Percentiles rank a stretch among this genome's conserved stretches.
These are phyloP conservation scores for Licmophora abbreviata DNA, from an alignment of 108 stramenopile species.

Conservation along the genomic window DNA sequence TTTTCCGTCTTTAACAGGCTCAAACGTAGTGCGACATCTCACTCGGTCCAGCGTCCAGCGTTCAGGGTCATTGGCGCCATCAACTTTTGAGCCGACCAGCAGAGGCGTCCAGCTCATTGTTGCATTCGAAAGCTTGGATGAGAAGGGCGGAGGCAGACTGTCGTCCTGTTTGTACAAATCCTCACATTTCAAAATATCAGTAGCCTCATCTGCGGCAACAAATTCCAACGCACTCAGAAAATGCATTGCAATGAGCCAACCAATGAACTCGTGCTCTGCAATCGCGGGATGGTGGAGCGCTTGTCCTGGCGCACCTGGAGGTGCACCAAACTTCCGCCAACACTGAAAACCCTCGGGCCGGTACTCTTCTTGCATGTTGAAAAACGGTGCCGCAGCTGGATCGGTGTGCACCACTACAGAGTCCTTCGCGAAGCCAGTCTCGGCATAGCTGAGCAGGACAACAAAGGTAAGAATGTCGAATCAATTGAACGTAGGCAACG, in stretches of 20 bases:
- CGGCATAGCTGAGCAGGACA: conserved; percentile 50
- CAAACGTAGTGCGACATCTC: conserved; percentile 52
- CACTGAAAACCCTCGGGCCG: conserved; percentile 58
- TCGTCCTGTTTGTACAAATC: too few relatives aligned
- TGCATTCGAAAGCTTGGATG: too few relatives aligned
- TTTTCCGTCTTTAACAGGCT: conserved; percentile 33
- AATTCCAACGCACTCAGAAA: conserved; percentile 62
- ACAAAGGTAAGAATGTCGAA: conserved; percentile 34
- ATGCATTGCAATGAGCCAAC: conserved; percentile 76
- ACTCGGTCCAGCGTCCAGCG: background rate
- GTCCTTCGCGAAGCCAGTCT: conserved; percentile 46
- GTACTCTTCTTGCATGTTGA: conserved; percentile 19
- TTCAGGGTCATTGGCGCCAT: background rate
- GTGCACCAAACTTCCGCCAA: conserved; percentile 85
- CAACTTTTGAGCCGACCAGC: background rate
- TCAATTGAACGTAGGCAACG: too few relatives aligned
- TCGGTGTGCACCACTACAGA: conserved; percentile 34
- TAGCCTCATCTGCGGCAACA: conserved; percentile 17
- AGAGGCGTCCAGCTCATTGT: too few relatives aligned
- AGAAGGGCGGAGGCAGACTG: too few relatives aligned
- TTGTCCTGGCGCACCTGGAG: conserved; percentile 55
- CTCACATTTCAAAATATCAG: conserved; percentile 5
- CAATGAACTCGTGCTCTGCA: conserved; percentile 74
- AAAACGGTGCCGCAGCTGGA: conserved; percentile 19
- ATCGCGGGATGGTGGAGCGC: conserved; percentile 79